phyloP scores from a whole-genome alignment of 1,284 basidiomycete genomes.

The Coniferiporia weirii region DNA sequence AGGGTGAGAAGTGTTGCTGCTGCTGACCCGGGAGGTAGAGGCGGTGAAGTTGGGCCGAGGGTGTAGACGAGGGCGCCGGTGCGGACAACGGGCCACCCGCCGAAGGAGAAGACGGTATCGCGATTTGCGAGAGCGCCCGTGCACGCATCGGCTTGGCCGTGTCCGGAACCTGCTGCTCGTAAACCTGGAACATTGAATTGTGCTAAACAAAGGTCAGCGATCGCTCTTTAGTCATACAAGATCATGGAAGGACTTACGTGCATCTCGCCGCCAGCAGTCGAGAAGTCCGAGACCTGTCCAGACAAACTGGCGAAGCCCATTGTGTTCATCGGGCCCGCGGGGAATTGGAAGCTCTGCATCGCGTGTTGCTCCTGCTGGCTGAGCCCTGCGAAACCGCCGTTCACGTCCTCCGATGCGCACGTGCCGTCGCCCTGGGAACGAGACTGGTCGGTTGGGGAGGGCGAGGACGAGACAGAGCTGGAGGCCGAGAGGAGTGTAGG shows the following conservation, averaged over 20 bases:
- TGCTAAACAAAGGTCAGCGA: neutral
- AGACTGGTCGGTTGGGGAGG: neutral
- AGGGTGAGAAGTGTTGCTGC: neutral
- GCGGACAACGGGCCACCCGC: constrained; percentile 9
- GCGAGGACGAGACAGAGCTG: neutral
- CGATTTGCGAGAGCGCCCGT: constrained; percentile 3
- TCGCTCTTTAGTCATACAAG: neutral
- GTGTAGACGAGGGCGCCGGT: neutral
- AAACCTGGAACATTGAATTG: constrained; percentile 6
- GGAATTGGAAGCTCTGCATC: constrained; percentile 7
- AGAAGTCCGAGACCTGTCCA: constrained; percentile 15
- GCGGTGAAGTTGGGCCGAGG: neutral
- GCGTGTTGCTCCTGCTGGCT: neutral
- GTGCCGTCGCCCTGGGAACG: neutral
- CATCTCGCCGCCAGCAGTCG: constrained; percentile 8
- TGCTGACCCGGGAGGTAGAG: neutral
- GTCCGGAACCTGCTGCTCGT: constrained; percentile 6
- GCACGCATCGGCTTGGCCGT: neutral
- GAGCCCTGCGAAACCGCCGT: neutral
- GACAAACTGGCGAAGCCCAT: constrained; percentile 7
- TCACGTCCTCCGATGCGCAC: neutral
- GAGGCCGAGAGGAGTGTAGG: neutral
- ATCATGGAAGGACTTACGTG: neutral
- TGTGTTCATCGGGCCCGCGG: neutral
- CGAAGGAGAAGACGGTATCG: constrained; percentile 3